A percentile compares a stretch with the other conserved stretches of the same genome.
Evolutionary conservation across 2,329 filamentous ascomycete species (phyloP).

Genomic region (Aspergillus neoniger): DNA sequence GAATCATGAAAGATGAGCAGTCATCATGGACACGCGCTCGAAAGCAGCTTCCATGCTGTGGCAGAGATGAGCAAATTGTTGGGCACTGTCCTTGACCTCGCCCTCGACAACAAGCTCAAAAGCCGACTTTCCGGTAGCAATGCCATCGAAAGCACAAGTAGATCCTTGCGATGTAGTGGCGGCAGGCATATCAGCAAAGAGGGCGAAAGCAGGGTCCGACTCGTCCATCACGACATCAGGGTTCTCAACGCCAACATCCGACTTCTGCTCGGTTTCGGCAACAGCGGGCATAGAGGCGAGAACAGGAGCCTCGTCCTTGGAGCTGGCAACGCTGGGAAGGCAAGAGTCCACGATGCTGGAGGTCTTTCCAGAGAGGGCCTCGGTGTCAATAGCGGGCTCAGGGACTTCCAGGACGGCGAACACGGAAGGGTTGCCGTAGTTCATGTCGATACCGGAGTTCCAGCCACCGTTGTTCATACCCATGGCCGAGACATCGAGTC

Average conservation of each 20-base stretch:
- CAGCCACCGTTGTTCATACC: constrained; percentile 53
- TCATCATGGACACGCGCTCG: constrained; percentile 43
- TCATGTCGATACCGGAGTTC: constrained; percentile 50
- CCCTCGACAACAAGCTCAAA: constrained; percentile 64
- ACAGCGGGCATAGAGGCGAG: constrained; percentile 43
- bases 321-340: constrained; percentile 39
- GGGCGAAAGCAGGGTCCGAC: constrained; percentile 48
- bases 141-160: constrained; percentile 49
- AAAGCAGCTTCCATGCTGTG: constrained; percentile 46
- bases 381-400: constrained; percentile 61
- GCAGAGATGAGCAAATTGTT: constrained; percentile 41
- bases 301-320: constrained; percentile 54
- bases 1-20: constrained; percentile 44
- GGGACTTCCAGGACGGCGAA: constrained; percentile 74
- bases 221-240: constrained; percentile 58
- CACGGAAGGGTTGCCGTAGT: constrained; percentile 46
- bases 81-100: constrained; percentile 29
- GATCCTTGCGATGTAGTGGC: constrained; percentile 29
- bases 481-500: constrained; percentile 72
- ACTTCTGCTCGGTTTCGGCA: constrained; percentile 18
- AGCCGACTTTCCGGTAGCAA: constrained; percentile 65
- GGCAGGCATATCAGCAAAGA: constrained; percentile 55
- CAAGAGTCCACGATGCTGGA: constrained; percentile 54
- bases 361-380: constrained; percentile 70
- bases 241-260: constrained; percentile 26